Base-by-base conservation (phyloP, 78 protist species). In the Dictyostelium intermedium region DNA sequence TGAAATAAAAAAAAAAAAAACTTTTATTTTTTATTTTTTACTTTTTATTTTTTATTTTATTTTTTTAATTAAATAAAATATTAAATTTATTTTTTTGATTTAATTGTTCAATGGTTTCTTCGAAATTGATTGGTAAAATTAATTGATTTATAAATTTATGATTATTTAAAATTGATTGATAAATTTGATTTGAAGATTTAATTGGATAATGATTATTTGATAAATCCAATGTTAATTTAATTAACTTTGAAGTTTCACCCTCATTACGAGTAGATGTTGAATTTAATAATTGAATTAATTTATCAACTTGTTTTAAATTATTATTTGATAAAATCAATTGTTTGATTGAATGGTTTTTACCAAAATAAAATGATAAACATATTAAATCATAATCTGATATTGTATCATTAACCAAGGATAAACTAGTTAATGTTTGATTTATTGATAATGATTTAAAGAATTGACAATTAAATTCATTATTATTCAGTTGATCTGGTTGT, bases 371-470 rank as follows among this genome's bases (percentile, higher is more conserved):
- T 34, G 47, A 27, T 32, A 72, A 72, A 32, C n/a, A 34, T 18
- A 34, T 34, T 32, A 72, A 32, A 72, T 72, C 25, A 7, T 14
- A 30, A 34, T 72, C 79, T 27, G 39, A 34, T 11, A 72, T 72
- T 27, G 43, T 34, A 34, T 72, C 79, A 72, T 72, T 72, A 16
- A 72, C 79, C 13, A 72, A 34, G 14, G 79, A 72, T 72, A 72
- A 34, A 32, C 25, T 16, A 14, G 43, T 34, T 16, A 72, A 32
- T 34, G 79, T 72, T 72, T 30, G 43, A 34, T 72, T 72, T 2
- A 72, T 72, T 72, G 79, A 72, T 30, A 72, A 30, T 72, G 79
- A 30, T 14, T 72, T 72, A 72, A 72, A 72, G 18, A 72, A 72
- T 14, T 72, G 74, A 11, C 74, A 66, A 66, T 10, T 66, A 66